Evolutionary conservation across 2,329 filamentous ascomycete species (phyloP), one percentile per base, ranked within the genome.

Genomic region (Fusarium proliferatum): DNA sequence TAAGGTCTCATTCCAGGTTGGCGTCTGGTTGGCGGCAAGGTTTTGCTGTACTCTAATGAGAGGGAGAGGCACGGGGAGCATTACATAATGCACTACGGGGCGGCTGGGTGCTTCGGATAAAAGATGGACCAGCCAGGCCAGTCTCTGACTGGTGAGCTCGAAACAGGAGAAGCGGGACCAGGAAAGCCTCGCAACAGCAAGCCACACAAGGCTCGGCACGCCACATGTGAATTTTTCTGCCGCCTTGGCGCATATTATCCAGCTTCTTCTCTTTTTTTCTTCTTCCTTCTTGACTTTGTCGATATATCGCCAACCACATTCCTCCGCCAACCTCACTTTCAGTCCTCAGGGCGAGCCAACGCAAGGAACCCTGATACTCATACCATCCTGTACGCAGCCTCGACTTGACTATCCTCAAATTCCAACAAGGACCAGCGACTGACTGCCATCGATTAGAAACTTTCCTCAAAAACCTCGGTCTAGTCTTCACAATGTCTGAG

Each of bases 311-410:
- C 64, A 67, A 66, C 63, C 58, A 65, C 67, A 53, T 58, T 64
- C 48, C 59, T 71, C 64, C 59, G 33, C 67, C 53, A 69, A 68
- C 57, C 57, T 60, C 59, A 51, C 46, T 56, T 70, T 65, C 61
- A 73, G 70, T 76, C 70, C 74, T 82, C 83, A 88, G 87, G 87
- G 87, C 87, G 87, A 89, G 86, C 87, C 85, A 88, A 86, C 86
- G 87, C 87, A 89, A 88, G 86, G 87, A 89, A 88, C 87, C 87
- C 87, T 88, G 87, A 76, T 73, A 66, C 53, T 53, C 30, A 68
- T 63, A 64, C 65, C 62, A 52, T 72, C 43, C 53, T 51, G 76
- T 75, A 61, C 36, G 67, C 26, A n/a, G 26, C 26, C 73, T 23
- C 30, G 12, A 33, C 15, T 41, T 19, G 36, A 23, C 23, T 41